phyloP scores from a whole-genome alignment of 129 eudicot species.

The carrot (Daucus carota) region DH1_v3.0 NC_030388.2:29734001-29734500 shows the following conservation, averaged over 20 bases:
- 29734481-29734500: not conserved
- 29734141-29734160: not conserved
- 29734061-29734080: conserved; percentile 99
- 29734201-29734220: not conserved
- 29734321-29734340: not conserved
- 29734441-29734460: not conserved
- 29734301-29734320: not conserved
- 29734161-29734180: not conserved
- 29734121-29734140: conserved; percentile 20
- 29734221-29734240: not conserved
- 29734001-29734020: conserved; percentile 94
- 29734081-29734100: conserved; percentile 96
- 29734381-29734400: not conserved
- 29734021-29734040: conserved; percentile 94
- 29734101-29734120: conserved; percentile 98
- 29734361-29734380: not conserved
- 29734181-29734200: not conserved
- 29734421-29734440: not conserved
- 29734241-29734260: not conserved
- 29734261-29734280: not conserved
- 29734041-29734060: conserved; percentile 99
- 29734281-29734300: not conserved
- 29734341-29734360: too few relatives aligned
- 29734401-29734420: not conserved
- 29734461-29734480: not conserved